Evolutionary conservation across 106 monocot species (phyloP).

Genomic region (Hemerocallis citrina): DNA sequence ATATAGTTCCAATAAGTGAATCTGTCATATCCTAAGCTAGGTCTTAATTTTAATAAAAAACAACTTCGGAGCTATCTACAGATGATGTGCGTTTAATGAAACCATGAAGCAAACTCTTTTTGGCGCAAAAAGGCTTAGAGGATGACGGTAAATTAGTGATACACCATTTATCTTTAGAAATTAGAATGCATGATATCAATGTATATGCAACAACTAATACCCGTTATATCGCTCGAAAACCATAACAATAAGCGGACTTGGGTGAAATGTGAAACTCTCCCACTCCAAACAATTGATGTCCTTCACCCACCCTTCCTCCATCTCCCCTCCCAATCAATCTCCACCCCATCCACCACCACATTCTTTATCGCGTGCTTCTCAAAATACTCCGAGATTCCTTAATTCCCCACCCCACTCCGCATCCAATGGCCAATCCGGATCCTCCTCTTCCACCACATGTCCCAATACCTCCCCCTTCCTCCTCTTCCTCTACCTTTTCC

Average conservation of each 20-base stretch:
- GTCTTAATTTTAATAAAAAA: no score
- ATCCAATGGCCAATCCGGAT: slow-evolving; percentile 76
- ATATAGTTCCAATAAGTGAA: no score
- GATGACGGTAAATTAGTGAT: no score
- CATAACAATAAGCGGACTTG: slow-evolving; percentile 86
- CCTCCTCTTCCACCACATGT: slow-evolving; percentile 60
- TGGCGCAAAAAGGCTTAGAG: no score
- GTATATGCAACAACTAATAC: no score
- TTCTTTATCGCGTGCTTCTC: slow-evolving; percentile 87
- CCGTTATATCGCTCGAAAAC: slow-evolving; percentile 7
- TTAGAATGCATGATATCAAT: no score
- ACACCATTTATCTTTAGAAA: no score
- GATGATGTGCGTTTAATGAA: no score
- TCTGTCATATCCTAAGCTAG: no score
- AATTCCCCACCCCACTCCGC: slow-evolving; percentile 92
- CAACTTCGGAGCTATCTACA: no score
- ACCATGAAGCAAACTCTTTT: no score
- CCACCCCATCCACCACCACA: slow-evolving; percentile 75
- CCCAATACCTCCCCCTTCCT: not conserved
- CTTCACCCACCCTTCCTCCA: slow-evolving; percentile 87
- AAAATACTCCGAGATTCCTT: slow-evolving; percentile 90
- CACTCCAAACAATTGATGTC: slow-evolving; percentile 98
- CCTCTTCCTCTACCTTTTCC: slow-evolving; percentile 1
- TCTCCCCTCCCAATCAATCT: slow-evolving; percentile 96
- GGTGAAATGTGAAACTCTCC: slow-evolving; percentile 95